These are phyloP conservation scores for Leucosporidium yakuticum DNA, from an alignment of 768 basidiomycete genomes.

Conservation along the genomic window DNA sequence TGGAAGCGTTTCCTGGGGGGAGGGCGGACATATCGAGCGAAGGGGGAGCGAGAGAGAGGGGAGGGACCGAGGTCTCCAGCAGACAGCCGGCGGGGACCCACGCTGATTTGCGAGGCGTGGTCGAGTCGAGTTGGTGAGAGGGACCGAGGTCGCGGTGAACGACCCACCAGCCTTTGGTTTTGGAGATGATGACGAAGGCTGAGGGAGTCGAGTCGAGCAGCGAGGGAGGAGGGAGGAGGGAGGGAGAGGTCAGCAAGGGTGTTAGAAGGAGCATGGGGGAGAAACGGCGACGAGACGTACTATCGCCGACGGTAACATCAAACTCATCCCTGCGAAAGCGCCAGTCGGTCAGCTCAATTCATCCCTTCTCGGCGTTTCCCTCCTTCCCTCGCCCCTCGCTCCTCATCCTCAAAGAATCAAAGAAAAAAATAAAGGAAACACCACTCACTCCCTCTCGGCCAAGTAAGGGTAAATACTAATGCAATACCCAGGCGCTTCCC, in stretches of 20 bases:
- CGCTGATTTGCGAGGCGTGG: constrained; percentile 75
- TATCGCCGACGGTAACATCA: constrained; percentile 78
- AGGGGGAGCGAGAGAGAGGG: constrained; percentile 67
- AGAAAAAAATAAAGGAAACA: not conserved
- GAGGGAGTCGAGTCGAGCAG: not conserved
- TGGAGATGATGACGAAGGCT: constrained; percentile 39
- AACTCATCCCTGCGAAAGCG: constrained; percentile 65
- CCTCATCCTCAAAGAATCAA: too few species aligned
- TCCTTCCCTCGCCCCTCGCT: too few species aligned
- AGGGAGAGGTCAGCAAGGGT: not conserved
- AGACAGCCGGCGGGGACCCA: constrained; percentile 98
- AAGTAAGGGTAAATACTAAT: constrained; percentile 98
- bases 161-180: constrained; percentile 97
- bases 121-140: constrained; percentile 74
- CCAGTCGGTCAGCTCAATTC: not conserved
- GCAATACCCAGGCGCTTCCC: constrained; percentile 56
- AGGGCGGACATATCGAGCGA: constrained; percentile 48
- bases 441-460: constrained; percentile 71
- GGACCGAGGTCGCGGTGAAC: constrained; percentile 90
- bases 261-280: constrained; percentile 2
- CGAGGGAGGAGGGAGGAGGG: not conserved
- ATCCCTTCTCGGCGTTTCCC: too few species aligned
- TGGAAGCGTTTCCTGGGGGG: constrained; percentile 45
- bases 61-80: constrained; percentile 84
- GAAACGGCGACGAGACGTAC: constrained; percentile 43